phyloP scores from a whole-genome alignment of 2,329 filamentous ascomycete species.

The Trichophyton simii region DNA sequence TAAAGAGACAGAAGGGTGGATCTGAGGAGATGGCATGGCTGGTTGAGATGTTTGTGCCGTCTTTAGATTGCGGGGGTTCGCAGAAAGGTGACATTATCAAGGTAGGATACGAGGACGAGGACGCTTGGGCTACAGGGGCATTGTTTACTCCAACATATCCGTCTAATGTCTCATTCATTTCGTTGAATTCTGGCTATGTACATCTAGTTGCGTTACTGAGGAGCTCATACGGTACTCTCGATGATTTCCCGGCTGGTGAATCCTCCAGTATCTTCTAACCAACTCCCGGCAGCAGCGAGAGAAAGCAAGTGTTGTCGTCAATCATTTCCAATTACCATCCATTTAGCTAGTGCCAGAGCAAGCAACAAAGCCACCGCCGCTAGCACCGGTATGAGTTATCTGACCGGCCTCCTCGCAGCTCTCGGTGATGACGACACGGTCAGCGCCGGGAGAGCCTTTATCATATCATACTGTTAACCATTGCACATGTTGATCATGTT shows the following conservation, averaged over 20 bases:
- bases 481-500: background rate
- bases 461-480: background rate
- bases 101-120: no score
- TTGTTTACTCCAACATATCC: no score
- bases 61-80: no score
- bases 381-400: background rate
- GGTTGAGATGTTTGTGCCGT: no score
- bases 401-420: background rate
- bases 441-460: background rate
- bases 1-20: no score
- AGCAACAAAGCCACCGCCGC: background rate
- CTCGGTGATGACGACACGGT: background rate
- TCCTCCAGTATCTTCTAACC: background rate
- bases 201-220: background rate
- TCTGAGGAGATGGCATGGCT: no score
- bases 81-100: no score
- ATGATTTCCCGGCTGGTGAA: background rate
- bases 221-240: background rate
- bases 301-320: background rate
- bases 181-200: background rate
- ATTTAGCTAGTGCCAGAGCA: conserved; percentile 2
- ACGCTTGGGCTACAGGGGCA: no score
- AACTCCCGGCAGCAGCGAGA: background rate
- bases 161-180: background rate
- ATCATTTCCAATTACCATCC: background rate